Evolutionary conservation across 2,329 filamentous ascomycete genomes (phyloP), one percentile per base, ranked within the genome.

Genomic region (Xylaria hypoxylon): DNA sequence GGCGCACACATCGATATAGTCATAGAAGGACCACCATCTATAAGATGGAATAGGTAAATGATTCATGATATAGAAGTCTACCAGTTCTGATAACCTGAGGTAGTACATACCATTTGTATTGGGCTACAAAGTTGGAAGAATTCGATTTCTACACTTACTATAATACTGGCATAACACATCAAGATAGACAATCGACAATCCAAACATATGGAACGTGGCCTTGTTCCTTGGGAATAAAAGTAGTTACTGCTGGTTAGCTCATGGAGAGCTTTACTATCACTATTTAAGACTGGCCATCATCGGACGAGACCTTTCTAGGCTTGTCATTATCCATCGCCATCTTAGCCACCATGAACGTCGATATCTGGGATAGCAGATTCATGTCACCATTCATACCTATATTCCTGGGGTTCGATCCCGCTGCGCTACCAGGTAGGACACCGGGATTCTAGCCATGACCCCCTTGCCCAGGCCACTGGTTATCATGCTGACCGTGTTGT

Each of bases 391-490:
- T 42, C 2, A 38, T 33, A 17, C 17, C 52, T 28, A 31, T 33
- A 38, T 26, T 50, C 35, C 17, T 42, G 13, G 6, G 19, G 52
- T 4, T 40, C 1, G 10, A 47, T 55, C 1, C 26, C 17, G 4
- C 13, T 38, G 22, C 38, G 40, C 38, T 50, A 33, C 56, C 24
- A 60, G 40, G 3, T 42, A 44, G 42, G 44, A 55, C 17, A 51
- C 40, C 53, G 15, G 53, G 61, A 40, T 51, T 47, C 63, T 75
- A 76, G 42, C 73, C 73, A 51, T 67, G 71, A 40, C 73, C 68
- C 40, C 71, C 71, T 62, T 71, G 72, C 5, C 72, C 70, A 22
- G 74, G 67, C 74, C 75, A 77, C 22, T 73, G 70, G 13, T 66
- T 68, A 31, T 69, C 64, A 24, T 67, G 60, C 17, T 75, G 75